phyloP scores from a whole-genome alignment of 2,329 filamentous ascomycete species.

The Pseudogymnoascus sp. region DNA sequence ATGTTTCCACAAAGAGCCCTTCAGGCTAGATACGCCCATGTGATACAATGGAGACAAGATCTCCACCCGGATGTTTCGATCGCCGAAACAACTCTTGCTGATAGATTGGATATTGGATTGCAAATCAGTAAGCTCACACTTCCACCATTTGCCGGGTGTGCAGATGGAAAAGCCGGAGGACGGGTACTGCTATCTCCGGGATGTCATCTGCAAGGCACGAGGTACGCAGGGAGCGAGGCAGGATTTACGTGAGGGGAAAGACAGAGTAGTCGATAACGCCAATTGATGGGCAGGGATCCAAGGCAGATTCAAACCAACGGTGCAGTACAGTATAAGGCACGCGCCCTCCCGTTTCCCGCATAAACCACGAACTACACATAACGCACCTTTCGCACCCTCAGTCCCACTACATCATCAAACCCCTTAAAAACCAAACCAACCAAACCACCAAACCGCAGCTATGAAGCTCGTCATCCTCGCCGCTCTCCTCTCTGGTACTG shows the following conservation, averaged over 20 bases:
- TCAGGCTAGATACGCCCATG: background rate
- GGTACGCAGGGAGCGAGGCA: background rate
- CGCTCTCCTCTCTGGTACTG: background rate
- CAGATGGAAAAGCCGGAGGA: background rate
- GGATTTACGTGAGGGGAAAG: background rate
- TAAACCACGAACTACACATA: background rate
- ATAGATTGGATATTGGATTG: background rate
- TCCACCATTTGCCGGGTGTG: background rate
- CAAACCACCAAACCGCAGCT: background rate
- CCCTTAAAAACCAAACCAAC: background rate
- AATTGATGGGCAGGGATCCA: background rate
- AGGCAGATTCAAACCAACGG: background rate
- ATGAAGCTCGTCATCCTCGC: background rate
- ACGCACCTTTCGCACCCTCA: background rate
- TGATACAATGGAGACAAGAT: background rate
- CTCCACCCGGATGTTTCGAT: background rate
- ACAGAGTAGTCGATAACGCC: background rate
- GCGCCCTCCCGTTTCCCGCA: background rate
- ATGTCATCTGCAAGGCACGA: background rate
- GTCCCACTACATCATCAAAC: background rate
- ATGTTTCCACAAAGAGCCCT: background rate
- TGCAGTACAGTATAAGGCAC: constrained; percentile 2
- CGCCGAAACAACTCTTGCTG: background rate
- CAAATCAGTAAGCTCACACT: background rate
- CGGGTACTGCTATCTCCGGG: background rate